A percentile compares a stretch with the other conserved stretches of the same genome.
phyloP scores from a whole-genome alignment of 1,284 basidiomycete genomes.

The Tilletia walkeri region DNA sequence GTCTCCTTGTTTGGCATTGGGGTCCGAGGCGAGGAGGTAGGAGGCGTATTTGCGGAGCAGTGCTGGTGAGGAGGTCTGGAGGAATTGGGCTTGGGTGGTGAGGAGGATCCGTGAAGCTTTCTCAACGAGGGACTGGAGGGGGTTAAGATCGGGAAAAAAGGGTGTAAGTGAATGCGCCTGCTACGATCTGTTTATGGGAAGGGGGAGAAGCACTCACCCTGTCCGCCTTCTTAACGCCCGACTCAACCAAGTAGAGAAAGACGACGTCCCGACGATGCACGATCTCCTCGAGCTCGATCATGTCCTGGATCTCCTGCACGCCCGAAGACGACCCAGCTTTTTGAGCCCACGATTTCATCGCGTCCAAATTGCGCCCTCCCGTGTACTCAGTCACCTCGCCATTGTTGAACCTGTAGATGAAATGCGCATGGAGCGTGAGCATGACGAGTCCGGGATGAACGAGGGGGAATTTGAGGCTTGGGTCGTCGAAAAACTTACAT shows the following conservation, averaged over 20 bases:
- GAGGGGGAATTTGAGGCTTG: not conserved
- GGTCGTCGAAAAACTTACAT: constrained; percentile 24
- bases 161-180: constrained; percentile 22
- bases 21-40: constrained; percentile 14
- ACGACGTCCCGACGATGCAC: constrained; percentile 30
- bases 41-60: constrained; percentile 34
- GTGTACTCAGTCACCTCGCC: constrained; percentile 41
- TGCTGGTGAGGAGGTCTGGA: constrained; percentile 32
- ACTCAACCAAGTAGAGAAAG: constrained; percentile 45
- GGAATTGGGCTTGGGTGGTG: constrained; percentile 28
- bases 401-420: constrained; percentile 31
- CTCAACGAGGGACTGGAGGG: constrained; percentile 22
- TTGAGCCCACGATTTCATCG: constrained; percentile 46
- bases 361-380: constrained; percentile 39
- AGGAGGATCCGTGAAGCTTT: constrained; percentile 23
- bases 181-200: constrained; percentile 21
- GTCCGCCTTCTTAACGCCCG: constrained; percentile 24
- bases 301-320: constrained; percentile 27
- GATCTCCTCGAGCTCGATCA: constrained; percentile 6
- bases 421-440: too few species aligned
- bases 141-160: not conserved
- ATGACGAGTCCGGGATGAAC: not conserved
- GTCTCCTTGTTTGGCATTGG: not conserved
- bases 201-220: not conserved
- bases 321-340: constrained; percentile 38